Percentiles rank a stretch among this genome's conserved stretches.
These are phyloP conservation scores for Bidens hawaiensis DNA, from an alignment of 140 eudicot genomes.

Conservation along the genomic window DNA sequence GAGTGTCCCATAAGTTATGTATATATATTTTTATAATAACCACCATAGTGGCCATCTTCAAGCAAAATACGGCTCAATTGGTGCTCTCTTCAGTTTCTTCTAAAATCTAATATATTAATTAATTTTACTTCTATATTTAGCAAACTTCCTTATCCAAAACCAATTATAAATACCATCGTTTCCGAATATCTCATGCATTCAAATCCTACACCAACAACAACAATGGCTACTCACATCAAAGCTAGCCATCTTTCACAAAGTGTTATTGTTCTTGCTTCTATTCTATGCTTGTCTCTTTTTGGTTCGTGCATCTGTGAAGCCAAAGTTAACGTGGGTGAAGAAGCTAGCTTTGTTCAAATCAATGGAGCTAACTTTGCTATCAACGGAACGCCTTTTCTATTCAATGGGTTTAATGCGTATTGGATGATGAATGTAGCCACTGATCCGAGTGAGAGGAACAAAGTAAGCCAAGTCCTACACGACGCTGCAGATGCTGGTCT, in stretches of 20 bases:
- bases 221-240: constrained; percentile 31
- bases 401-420: constrained; percentile 72
- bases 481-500: constrained; percentile 68
- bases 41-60: constrained; percentile 13
- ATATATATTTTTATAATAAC: constrained; percentile 6
- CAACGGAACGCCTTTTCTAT: constrained; percentile 48
- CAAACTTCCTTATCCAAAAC: constrained; percentile 12
- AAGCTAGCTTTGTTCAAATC: constrained; percentile 33
- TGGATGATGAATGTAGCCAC: constrained; percentile 77
- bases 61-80: constrained; percentile 23
- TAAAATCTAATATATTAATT: no score
- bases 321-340: constrained; percentile 17
- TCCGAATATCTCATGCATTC: constrained; percentile 10
- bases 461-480: constrained; percentile 45
- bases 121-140: constrained; percentile 25
- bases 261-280: constrained; percentile 6
- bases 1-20: constrained; percentile 10
- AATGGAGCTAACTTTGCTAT: no score
- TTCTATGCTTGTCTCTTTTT: constrained; percentile 15
- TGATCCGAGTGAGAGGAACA: constrained; percentile 44
- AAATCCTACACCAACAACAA: constrained; percentile 1
- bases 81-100: constrained; percentile 11
- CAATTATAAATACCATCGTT: constrained; percentile 38
- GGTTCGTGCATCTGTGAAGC: constrained; percentile 28
- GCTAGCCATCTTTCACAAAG: constrained; percentile 5